Percentiles rank a stretch among this genome's conserved stretches.
Evolutionary conservation across 192 early-diverging fungal genomes (phyloP).

Genomic region (Podila epigama): DNA sequence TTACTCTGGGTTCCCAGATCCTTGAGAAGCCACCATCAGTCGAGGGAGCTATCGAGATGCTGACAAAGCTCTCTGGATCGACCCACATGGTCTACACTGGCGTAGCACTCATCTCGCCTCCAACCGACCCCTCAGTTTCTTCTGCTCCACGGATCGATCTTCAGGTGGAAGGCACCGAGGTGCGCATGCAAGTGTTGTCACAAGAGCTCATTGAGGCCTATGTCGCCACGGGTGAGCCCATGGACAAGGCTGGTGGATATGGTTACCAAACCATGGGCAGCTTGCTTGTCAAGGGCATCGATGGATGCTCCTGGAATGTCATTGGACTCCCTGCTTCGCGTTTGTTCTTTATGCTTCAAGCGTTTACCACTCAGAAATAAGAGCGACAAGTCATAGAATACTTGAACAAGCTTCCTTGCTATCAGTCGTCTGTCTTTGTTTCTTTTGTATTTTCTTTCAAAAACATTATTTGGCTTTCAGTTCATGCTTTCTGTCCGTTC

Average conservation of each 20-base stretch:
- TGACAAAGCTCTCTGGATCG: conserved; percentile 64
- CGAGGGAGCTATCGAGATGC: conserved; percentile 67
- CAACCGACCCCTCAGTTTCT: conserved; percentile 13
- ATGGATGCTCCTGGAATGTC: conserved; percentile 89
- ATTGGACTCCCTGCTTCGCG: conserved; percentile 57
- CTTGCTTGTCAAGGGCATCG: conserved; percentile 73
- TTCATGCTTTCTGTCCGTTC: too few species aligned
- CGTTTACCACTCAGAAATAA: conserved; percentile 2
- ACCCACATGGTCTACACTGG: conserved; percentile 81
- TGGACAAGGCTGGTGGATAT: conserved; percentile 87
- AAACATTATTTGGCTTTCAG: too few species aligned
- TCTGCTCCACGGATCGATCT: conserved; percentile 19
- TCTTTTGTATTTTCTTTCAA: too few species aligned
- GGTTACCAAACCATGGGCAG: conserved; percentile 83
- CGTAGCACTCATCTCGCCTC: conserved; percentile 62
- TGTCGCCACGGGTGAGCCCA: conserved; percentile 57
- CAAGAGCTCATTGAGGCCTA: conserved; percentile 72
- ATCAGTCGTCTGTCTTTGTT: too few species aligned
- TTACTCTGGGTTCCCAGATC: conserved; percentile 67
- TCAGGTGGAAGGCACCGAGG: conserved; percentile 70
- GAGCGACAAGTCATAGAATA: too few species aligned
- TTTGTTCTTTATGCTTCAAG: conserved; percentile 40
- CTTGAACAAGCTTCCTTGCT: too few species aligned
- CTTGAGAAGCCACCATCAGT: conserved; percentile 81
- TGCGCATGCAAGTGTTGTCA: conserved; percentile 68